Base-by-base conservation (phyloP, 176 grass and related monocot genomes). In the Aegilops bicornis region DNA sequence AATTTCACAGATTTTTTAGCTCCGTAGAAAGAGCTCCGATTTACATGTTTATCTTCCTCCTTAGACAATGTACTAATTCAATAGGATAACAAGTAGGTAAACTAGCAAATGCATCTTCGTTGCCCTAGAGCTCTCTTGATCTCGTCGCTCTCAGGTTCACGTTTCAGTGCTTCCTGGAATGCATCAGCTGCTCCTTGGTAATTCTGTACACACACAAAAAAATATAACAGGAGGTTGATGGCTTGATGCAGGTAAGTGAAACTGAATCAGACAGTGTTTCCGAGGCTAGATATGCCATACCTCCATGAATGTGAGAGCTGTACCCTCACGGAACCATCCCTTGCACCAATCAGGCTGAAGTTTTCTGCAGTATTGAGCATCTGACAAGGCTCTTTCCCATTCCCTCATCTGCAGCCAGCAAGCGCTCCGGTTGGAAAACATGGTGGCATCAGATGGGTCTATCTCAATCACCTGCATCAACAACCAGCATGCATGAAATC, bases 51-150 rank as follows among this genome's bases (percentile, higher is more conserved):
- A 12, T 17, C 65, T 33, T 68, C 30, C 30, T 68, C 6, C 14
- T 67, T 32, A 1, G 64, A 32, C 64, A 17, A 67, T 67, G 27
- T 8, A 67, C 17, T 32, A 67, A 67, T 32, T 67, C 29, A 67
- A 67, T 32, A 15, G 64, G 16, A 36, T 36, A 36, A 35, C 32
- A 35, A 35, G 10, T 22, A 32, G 20, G 9, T 10, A 70, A 70
- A 70, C 32, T 8, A 37, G 16, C 33, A 69, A 70, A 37, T 11
- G 67, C 33, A 2, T 45, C 11, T 10, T 69, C 33, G 22, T 70
- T 70, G n/a, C 67, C 67, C 19, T 71, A 71, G 20, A 37, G 68
- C 68, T 71, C 10, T 39, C 68, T 71, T 71, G 68, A 71, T 71
- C 68, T 71, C 68, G n/a, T 39, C 35, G 4, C 68, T 71, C 68